Evolutionary conservation across 1,284 basidiomycete species (phyloP), one percentile per base, ranked within the genome.

Genomic region (Ceratobasidium theobromae): DNA sequence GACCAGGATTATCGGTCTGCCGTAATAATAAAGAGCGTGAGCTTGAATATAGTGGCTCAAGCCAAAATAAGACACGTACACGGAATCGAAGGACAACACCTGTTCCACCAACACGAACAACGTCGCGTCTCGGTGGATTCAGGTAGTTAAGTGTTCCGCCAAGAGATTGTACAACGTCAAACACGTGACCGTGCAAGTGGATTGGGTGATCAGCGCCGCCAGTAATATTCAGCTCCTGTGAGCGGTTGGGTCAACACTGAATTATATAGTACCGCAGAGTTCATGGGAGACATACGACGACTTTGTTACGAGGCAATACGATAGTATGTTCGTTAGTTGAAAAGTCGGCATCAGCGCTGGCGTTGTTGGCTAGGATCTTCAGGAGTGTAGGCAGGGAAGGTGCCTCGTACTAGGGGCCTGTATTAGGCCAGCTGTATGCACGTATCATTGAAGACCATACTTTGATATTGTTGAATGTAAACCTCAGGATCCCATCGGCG

Each of bases 81-180:
- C 40, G 66, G 58, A 74, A 79, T 23, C 78, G 75, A 32, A 79
- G 67, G 2, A 74, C 72, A 64, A 75, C 71, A 53, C 23, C 46
- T 11, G 76, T 77, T 48, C 71, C 65, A 4, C 69, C 73, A 25
- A 73, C 71, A 4, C 53, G 53, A n/a, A 69, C 49, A 2, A 69
- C 73, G 45, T 79, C 78, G 21, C 77, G 72, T 33, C 74, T 73
- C 12, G 75, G 73, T 2, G 80, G 80, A 62, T 81, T 78, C 11
- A 67, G 58, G 69, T 74, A 79, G 72, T 82, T 80, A 65, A 76
- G 75, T 2, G 57, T 45, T 5, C 55, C 55, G 9, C 55, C 55
- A 21, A 58, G 41, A 35, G 72, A 73, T 68, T 74, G 74, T n/a
- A 78, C 69, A 33, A 79, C 77, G 55, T 75, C 71, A 43, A 79